These are phyloP conservation scores for Leccinum ponderosum DNA, from an alignment of 1,284 basidiomycete genomes.

Conservation along the genomic window DNA sequence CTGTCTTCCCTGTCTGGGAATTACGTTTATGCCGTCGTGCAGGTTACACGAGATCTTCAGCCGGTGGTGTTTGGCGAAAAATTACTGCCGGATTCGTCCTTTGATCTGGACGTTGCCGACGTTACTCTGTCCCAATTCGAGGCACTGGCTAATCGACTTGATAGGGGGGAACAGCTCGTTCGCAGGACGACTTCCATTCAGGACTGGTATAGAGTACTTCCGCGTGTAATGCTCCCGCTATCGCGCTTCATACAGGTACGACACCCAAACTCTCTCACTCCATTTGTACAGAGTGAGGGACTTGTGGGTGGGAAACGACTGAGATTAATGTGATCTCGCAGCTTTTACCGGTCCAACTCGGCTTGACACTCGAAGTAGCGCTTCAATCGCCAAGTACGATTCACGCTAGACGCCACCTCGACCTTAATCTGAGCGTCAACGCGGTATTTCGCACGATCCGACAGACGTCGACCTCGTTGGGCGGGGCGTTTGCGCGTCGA, in stretches of 20 bases:
- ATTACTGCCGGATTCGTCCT: slow-evolving; percentile 70
- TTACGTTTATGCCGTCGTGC: slow-evolving; percentile 85
- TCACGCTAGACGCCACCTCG: slow-evolving; percentile 51
- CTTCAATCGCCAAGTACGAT: slow-evolving; percentile 40
- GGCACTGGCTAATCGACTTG: slow-evolving; percentile 55
- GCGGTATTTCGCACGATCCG: slow-evolving; percentile 81
- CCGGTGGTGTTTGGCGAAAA: slow-evolving; percentile 81
- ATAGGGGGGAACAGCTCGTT: slow-evolving; percentile 40
- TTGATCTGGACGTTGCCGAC: slow-evolving; percentile 83
- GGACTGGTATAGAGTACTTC: slow-evolving; percentile 61
- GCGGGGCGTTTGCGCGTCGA: slow-evolving; percentile 54
- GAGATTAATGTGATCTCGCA: slow-evolving; percentile 32
- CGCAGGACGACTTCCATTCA: slow-evolving; percentile 37
- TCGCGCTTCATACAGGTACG: slow-evolving; percentile 70
- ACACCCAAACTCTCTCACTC: slow-evolving; percentile 1
- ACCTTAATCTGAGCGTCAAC: slow-evolving; percentile 83
- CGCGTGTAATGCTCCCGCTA: slow-evolving; percentile 67
- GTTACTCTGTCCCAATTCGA: slow-evolving; percentile 83
- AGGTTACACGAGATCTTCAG: slow-evolving; percentile 89
- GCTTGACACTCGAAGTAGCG: slow-evolving; percentile 80
- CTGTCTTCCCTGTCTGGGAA: slow-evolving; percentile 87
- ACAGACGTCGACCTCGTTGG: slow-evolving; percentile 55
- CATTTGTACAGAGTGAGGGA: slow-evolving; percentile 8
- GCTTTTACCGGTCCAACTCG: slow-evolving; percentile 72
- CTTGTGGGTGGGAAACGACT: slow-evolving; percentile 5